A percentile compares a stretch with the other conserved stretches of the same genome.
These are phyloP conservation scores for Amanita molliuscula DNA, from an alignment of 768 basidiomycete species.

Conservation along the genomic window DNA sequence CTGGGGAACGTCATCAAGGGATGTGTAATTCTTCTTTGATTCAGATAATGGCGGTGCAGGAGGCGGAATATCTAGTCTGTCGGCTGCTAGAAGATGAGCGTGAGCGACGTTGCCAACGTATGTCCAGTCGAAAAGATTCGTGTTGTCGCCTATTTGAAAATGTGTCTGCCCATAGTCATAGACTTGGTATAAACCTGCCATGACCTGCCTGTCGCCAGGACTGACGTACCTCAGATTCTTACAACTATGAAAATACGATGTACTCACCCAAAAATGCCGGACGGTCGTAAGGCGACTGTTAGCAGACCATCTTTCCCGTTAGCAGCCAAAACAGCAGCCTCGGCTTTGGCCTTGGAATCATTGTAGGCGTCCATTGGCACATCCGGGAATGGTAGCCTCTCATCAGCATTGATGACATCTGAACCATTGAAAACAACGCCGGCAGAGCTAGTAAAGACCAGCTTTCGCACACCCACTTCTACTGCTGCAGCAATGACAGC, in stretches of 20 bases:
- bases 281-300: conserved; percentile 85
- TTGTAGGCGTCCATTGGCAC: conserved; percentile 86
- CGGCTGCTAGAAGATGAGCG: conserved; percentile 89
- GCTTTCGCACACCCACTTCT: conserved; percentile 61
- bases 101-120: conserved; percentile 94
- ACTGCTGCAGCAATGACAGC: conserved; percentile 78
- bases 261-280: conserved; percentile 90
- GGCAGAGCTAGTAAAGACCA: conserved; percentile 92
- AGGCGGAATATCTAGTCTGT: conserved; percentile 58
- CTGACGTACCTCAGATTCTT: conserved; percentile 25
- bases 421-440: conserved; percentile 82
- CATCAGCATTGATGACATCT: conserved; percentile 79
- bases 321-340: conserved; percentile 71
- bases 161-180: conserved; percentile 77
- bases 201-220: conserved; percentile 84
- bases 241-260: background rate
- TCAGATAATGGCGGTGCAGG: conserved; percentile 29
- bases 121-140: conserved; percentile 92
- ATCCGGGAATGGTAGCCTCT: conserved; percentile 67
- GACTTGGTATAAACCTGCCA: conserved; percentile 70
- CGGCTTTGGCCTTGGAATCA: conserved; percentile 86
- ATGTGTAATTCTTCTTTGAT: conserved; percentile 23
- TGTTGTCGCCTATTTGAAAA: conserved; percentile 90
- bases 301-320: conserved; percentile 78
- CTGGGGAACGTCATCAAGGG: conserved; percentile 27